Evolutionary conservation across 78 protist species (phyloP).

Genomic region (Dictyostelium intermedium): DNA sequence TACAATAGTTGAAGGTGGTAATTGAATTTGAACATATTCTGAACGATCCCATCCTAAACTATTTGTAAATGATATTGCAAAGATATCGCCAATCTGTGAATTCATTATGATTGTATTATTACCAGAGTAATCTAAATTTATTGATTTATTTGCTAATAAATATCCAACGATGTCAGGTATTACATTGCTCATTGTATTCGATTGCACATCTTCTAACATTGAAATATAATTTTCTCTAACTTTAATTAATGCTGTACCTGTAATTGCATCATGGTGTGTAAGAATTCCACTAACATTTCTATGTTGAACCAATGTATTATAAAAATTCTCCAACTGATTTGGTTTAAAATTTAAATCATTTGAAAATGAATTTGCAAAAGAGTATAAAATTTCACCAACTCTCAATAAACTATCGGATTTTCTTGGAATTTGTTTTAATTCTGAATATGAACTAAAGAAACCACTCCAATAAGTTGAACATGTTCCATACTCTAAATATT

Average conservation of each 20-base stretch:
- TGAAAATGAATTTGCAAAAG: not conserved
- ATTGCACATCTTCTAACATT: conserved; percentile 26
- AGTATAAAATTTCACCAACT: not conserved
- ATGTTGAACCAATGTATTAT: not conserved
- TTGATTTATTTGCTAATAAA: conserved; percentile 19
- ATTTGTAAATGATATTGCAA: conserved; percentile 28
- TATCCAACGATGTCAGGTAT: not conserved
- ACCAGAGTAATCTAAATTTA: not conserved
- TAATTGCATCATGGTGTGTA: conserved; percentile 61
- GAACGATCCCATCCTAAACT: conserved; percentile 50
- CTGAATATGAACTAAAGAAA: conserved; percentile 5
- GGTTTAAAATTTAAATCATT: not conserved
- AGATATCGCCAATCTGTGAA: not conserved
- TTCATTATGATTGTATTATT: not conserved
- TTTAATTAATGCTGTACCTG: conserved; percentile 19
- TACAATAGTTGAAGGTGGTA: not conserved
- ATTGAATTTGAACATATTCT: conserved; percentile 7
- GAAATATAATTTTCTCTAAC: conserved; percentile 29
- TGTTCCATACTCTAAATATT: conserved; percentile 18
- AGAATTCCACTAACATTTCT: conserved; percentile 58
- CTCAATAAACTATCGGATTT: conserved; percentile 16
- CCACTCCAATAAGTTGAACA: conserved; percentile 56
- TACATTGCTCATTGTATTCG: not conserved
- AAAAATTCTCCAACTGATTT: not conserved
- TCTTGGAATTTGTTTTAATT: conserved; percentile 15